These are phyloP conservation scores for Calocybe gangraenosa DNA, from an alignment of 768 basidiomycete species.

Conservation along the genomic window DNA sequence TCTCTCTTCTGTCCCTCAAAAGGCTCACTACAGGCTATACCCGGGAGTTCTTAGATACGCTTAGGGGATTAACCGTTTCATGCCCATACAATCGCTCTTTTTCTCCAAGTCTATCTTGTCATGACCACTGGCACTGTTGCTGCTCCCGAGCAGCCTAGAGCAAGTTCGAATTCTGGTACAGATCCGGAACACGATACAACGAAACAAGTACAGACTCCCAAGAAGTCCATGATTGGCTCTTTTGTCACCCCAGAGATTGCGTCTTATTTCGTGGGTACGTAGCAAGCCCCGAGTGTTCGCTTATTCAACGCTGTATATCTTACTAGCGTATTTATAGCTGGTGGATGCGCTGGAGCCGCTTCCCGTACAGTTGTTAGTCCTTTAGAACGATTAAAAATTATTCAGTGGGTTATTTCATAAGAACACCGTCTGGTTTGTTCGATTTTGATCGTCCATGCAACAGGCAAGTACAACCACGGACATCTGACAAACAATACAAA, in stretches of 20 bases:
- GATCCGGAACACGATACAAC: not conserved
- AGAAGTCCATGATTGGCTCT: slow-evolving; percentile 10
- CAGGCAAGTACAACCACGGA: slow-evolving; percentile 86
- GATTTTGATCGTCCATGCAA: slow-evolving; percentile 1
- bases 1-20: slow-evolving; percentile 3
- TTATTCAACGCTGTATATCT: slow-evolving; percentile 1
- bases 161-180: slow-evolving; percentile 6
- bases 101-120: slow-evolving; percentile 5
- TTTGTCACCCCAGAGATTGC: slow-evolving; percentile 34
- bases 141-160: slow-evolving; percentile 3
- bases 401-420: slow-evolving; percentile 61
- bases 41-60: slow-evolving; percentile 8
- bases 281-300: not conserved
- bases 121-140: slow-evolving; percentile 9
- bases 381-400: slow-evolving; percentile 91
- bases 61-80: slow-evolving; percentile 10
- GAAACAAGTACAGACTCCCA: slow-evolving; percentile 5
- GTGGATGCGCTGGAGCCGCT: slow-evolving; percentile 59
- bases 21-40: slow-evolving; percentile 10
- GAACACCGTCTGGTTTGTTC: slow-evolving; percentile 2
- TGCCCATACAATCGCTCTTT: slow-evolving; percentile 10
- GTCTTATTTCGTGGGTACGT: slow-evolving; percentile 41
- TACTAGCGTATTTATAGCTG: slow-evolving; percentile 29
- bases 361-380: slow-evolving; percentile 92
- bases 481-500: slow-evolving; percentile 63